Evolutionary conservation across 2,329 filamentous ascomycete species (phyloP).

Genomic region (Arachnomyces sp.): DNA sequence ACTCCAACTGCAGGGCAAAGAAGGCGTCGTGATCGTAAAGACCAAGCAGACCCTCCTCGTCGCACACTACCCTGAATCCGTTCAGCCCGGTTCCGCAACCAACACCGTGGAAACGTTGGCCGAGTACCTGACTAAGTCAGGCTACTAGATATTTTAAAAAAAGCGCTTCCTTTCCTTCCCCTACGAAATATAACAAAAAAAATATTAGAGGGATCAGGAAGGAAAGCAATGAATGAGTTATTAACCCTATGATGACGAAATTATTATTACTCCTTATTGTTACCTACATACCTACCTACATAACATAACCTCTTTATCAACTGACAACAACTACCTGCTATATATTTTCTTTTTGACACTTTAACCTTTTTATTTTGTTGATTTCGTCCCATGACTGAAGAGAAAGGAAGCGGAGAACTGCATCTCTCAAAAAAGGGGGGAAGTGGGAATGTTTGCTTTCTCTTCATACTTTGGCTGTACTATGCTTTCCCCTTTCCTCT

Average conservation of each 20-base stretch:
- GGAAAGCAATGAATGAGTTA: no score
- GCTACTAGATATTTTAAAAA: slow-evolving; percentile 52
- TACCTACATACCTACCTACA: no score
- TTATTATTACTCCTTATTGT: slow-evolving; percentile 3
- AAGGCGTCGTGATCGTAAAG: slow-evolving; percentile 76
- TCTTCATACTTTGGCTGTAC: slow-evolving; percentile 21
- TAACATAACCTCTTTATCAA: no score
- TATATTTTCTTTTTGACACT: no score
- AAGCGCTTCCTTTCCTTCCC: no score
- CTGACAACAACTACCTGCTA: no score
- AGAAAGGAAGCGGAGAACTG: background rate
- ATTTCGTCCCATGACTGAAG: no score
- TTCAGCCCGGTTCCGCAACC: slow-evolving; percentile 67
- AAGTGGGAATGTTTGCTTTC: slow-evolving; percentile 8
- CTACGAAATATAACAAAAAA: no score
- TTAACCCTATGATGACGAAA: no score
- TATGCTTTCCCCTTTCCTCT: slow-evolving; percentile 31
- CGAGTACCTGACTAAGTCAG: slow-evolving; percentile 73
- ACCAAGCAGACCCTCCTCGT: slow-evolving; percentile 83
- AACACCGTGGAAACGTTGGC: slow-evolving; percentile 74
- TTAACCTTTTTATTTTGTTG: no score
- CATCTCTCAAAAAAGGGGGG: no score
- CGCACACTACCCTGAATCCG: slow-evolving; percentile 70
- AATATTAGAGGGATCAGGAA: no score
- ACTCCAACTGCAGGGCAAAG: slow-evolving; percentile 53